A percentile compares a stretch with the other conserved stretches of the same genome.
phyloP scores from a whole-genome alignment of 1,284 basidiomycete species.

The Ustilago xerochloae region DNA sequence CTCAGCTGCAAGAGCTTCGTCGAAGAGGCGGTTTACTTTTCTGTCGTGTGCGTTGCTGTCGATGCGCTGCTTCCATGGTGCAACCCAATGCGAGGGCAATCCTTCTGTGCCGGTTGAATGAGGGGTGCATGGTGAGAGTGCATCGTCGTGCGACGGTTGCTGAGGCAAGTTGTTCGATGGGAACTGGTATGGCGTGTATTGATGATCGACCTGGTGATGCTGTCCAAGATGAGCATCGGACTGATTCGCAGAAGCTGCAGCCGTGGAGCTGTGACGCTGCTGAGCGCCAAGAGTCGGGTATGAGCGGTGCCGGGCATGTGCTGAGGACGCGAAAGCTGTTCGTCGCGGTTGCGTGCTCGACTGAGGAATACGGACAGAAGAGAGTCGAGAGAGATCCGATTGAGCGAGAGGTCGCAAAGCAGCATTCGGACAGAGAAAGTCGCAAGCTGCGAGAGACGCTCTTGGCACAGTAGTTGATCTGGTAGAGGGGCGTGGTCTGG shows the following conservation, averaged over 20 bases:
- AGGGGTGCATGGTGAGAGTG: neutral
- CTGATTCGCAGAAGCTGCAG: slow-evolving; percentile 2
- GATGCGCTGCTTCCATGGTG: slow-evolving; percentile 3
- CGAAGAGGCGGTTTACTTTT: neutral
- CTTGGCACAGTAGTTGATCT: neutral
- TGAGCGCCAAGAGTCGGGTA: neutral
- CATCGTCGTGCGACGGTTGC: neutral
- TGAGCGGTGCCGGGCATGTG: neutral
- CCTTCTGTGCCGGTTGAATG: neutral
- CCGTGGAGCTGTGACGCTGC: slow-evolving; percentile 10
- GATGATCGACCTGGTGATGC: neutral
- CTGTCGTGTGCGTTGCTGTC: neutral
- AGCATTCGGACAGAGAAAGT: slow-evolving; percentile 15
- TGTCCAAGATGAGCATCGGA: neutral
- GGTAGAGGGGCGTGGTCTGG: neutral
- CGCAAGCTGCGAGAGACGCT: neutral
- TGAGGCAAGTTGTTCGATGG: neutral
- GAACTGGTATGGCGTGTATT: neutral
- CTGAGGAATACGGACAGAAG: too few relatives aligned
- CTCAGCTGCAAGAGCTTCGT: neutral
- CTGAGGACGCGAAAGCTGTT: neutral
- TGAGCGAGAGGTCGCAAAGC: too few relatives aligned
- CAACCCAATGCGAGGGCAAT: slow-evolving; percentile 11
- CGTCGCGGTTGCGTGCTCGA: too few relatives aligned
- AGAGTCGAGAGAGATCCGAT: too few relatives aligned